A percentile compares a stretch with the other conserved stretches of the same genome.
These are phyloP conservation scores for Pythium chondricola DNA, from an alignment of 352 stramenopile genomes.

Conservation along the genomic window DNA sequence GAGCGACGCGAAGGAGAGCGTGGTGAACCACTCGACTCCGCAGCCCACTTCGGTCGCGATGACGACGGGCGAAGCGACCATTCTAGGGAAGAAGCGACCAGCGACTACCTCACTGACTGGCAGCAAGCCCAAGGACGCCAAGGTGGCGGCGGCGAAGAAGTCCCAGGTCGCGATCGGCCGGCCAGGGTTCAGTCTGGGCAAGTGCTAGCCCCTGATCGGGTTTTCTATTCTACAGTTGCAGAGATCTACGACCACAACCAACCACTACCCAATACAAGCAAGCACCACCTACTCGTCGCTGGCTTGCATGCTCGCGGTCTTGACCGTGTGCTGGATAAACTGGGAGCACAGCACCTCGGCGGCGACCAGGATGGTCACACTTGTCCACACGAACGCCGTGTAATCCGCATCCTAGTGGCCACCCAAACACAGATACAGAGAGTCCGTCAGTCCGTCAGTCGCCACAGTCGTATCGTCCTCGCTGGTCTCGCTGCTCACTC, in stretches of 20 bases:
- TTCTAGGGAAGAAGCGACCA: constrained; percentile 33
- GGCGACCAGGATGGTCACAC: constrained; percentile 27
- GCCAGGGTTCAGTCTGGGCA: constrained; percentile 76
- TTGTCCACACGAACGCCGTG: constrained; percentile 27
- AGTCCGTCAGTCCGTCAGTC: too few species aligned
- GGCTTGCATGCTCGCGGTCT: neutral
- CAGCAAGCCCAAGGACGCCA: constrained; percentile 23
- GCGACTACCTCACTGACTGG: constrained; percentile 10
- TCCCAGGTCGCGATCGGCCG: constrained; percentile 71
- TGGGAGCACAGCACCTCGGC: constrained; percentile 37
- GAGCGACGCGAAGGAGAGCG: constrained; percentile 16
- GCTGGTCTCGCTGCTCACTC: too few species aligned
- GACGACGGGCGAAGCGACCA: neutral
- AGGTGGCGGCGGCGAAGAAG: constrained; percentile 65
- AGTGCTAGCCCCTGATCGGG: constrained; percentile 38
- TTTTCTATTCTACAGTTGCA: too few species aligned
- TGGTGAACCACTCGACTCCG: neutral
- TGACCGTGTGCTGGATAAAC: constrained; percentile 15
- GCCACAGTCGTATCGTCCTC: too few species aligned
- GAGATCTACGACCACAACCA: too few species aligned
- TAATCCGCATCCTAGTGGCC: constrained; percentile 31
- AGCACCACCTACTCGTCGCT: too few species aligned
- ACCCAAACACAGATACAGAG: constrained; percentile 1
- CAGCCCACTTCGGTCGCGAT: neutral
- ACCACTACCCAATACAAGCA: too few species aligned